Evolutionary conservation across 352 stramenopile genomes (phyloP), one percentile per base, ranked within the genome.

Genomic region (Phytophthora palmivora): DNA sequence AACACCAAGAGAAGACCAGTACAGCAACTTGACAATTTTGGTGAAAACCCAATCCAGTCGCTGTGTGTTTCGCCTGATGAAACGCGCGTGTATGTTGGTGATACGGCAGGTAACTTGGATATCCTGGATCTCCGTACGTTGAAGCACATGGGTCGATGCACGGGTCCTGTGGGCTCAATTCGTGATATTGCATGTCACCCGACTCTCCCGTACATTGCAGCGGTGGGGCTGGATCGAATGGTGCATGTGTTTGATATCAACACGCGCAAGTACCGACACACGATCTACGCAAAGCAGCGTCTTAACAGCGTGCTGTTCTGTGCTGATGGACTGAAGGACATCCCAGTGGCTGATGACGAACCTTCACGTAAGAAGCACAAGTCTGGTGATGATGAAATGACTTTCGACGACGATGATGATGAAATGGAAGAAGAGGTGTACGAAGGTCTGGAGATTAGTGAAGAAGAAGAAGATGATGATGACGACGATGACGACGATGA

Each of bases 151-250:
- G 90, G 88, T 15, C 79, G 90, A 22, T 98, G 89, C 54, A 95
- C 91, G 11, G 92, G 92, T 7, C 89, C 93, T 0, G 88, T 91
- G 15, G 95, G 95, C 9, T 96, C 90, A 3, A 92, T 98, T 34
- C 88, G 92, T 22, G 79, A 95, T 67, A 84, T 98, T 26, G 76
- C 79, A 14, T 88, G 86, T 55, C 94, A 98, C 67, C 87, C 91
- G 26, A 97, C 90, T 38, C 72, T 97, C 28, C 92, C 94, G 21
- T 86, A 94, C 52, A 63, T 98, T 28, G 89, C 91, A 7, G 88
- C 88, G 2, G 96, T 98, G 12, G 93, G 96, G 0, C 72, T 98
- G 18, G 96, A 98, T 80, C 88, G 96, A 32, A 98, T 98, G 74
- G 79, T 98, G 42, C 89, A 97, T 70, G 87, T 97, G 26, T 98